phyloP scores from a whole-genome alignment of 305 asterid genomes.

The Fraxinus latifolia region DNA sequence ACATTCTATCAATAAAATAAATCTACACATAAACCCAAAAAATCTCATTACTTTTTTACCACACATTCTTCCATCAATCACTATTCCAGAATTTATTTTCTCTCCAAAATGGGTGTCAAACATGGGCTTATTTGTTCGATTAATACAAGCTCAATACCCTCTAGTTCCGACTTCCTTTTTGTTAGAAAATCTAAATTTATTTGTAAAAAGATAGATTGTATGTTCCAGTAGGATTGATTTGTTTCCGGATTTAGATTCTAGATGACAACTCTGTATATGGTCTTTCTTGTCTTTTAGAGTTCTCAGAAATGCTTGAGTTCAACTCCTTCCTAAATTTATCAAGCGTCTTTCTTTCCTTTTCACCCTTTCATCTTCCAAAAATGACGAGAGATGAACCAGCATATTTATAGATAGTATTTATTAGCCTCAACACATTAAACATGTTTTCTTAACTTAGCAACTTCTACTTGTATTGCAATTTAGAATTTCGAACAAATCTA shows the following conservation, averaged over 20 bases:
- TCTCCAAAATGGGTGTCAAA: too few relatives aligned
- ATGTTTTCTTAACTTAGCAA: slow-evolving; percentile 7
- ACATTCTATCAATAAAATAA: too few relatives aligned
- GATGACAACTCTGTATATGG: not conserved
- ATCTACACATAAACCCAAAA: too few relatives aligned
- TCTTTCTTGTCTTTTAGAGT: not conserved
- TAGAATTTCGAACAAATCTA: not conserved
- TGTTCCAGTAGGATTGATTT: not conserved
- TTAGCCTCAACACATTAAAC: not conserved
- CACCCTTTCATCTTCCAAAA: slow-evolving; percentile 18
- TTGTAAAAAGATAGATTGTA: not conserved
- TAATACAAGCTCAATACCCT: not conserved
- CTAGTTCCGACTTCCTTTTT: not conserved
- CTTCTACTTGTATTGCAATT: not conserved
- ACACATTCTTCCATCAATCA: too few relatives aligned
- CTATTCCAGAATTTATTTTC: too few relatives aligned
- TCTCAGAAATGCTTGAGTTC: not conserved
- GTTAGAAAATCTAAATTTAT: not conserved
- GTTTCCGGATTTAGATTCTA: not conserved
- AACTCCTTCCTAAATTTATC: not conserved
- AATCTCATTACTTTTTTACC: too few relatives aligned
- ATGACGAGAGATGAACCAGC: slow-evolving; percentile 6
- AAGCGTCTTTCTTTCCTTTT: not conserved
- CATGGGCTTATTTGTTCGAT: not conserved
- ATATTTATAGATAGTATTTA: not conserved